These are phyloP conservation scores for Pisolithus orientalis DNA, from an alignment of 768 basidiomycete species.

Conservation along the genomic window DNA sequence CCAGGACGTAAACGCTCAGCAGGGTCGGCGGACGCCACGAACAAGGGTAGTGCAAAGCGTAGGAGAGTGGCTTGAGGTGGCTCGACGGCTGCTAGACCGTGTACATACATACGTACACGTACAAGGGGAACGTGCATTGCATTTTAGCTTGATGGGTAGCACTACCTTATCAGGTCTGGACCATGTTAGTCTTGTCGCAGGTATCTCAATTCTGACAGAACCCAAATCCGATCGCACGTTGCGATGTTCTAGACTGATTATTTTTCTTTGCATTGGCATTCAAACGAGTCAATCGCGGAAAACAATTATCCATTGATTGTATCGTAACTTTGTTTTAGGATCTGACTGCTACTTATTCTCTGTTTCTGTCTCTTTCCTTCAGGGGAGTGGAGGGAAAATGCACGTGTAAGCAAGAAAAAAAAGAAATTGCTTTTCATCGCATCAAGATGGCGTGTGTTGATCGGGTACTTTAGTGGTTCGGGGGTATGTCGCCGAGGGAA, in stretches of 20 bases:
- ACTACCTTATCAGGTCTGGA: not conserved
- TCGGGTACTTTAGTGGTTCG: not conserved
- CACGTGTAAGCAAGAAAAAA: not conserved
- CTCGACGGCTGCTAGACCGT: not conserved
- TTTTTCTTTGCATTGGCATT: not conserved
- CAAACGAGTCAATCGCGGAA: not conserved
- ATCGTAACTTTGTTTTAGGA: conserved; percentile 19
- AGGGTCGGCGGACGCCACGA: conserved; percentile 5
- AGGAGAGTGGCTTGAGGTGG: conserved; percentile 8
- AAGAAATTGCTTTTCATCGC: conserved; percentile 1
- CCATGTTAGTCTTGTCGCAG: not conserved
- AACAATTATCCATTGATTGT: conserved; percentile 26
- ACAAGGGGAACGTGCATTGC: no score
- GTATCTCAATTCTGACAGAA: not conserved
- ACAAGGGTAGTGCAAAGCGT: conserved; percentile 14
- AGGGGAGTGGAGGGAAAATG: not conserved
- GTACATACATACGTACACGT: not conserved
- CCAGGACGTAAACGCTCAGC: conserved; percentile 11
- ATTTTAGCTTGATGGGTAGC: not conserved
- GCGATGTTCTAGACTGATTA: not conserved
- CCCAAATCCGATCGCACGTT: not conserved
- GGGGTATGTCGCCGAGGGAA: conserved; percentile 20
- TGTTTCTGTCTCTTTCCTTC: conserved; percentile 12
- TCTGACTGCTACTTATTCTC: conserved; percentile 16
- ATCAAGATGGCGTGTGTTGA: conserved; percentile 14